Percentiles rank a stretch among this genome's conserved stretches.
These are phyloP conservation scores for Scleromitrula shiraiana DNA, from an alignment of 2,329 filamentous ascomycete genomes.

Conservation along the genomic window DNA sequence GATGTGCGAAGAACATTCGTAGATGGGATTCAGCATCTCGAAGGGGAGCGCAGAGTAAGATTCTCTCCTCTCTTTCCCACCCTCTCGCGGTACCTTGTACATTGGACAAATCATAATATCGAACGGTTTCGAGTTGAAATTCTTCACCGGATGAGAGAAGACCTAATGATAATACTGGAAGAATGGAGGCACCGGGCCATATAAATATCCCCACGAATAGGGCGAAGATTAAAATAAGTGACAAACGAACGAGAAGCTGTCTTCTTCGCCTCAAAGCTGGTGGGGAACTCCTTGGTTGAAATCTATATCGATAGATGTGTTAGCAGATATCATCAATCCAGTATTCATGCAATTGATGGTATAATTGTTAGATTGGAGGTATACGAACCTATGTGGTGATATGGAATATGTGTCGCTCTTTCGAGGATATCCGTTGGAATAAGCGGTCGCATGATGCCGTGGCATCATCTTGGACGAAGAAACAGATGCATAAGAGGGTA, in stretches of 20 bases:
- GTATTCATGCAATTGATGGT: not conserved
- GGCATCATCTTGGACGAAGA: constrained; percentile 63
- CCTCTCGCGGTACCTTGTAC: constrained; percentile 86
- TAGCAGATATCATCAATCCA: not conserved
- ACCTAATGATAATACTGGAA: constrained; percentile 59
- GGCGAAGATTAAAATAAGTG: constrained; percentile 48
- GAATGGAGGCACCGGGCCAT: constrained; percentile 57
- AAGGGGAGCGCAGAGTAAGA: constrained; percentile 87
- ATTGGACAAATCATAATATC: constrained; percentile 91
- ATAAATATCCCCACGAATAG: constrained; percentile 67
- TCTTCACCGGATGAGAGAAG: constrained; percentile 60
- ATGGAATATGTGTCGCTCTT: constrained; percentile 69
- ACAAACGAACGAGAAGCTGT: constrained; percentile 63
- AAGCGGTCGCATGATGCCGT: constrained; percentile 67
- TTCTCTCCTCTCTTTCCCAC: constrained; percentile 94
- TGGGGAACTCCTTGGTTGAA: constrained; percentile 73
- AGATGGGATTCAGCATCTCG: constrained; percentile 88
- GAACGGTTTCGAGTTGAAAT: constrained; percentile 83
- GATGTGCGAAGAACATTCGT: constrained; percentile 97
- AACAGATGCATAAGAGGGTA: constrained; percentile 46
- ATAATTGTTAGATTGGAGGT: not conserved
- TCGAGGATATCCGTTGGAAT: constrained; percentile 78
- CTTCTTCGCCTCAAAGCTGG: constrained; percentile 63
- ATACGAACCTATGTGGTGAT: constrained; percentile 72
- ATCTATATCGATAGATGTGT: constrained; percentile 43